Evolutionary conservation across 2,329 filamentous ascomycete genomes (phyloP), one percentile per base, ranked within the genome.

Genomic region (Herpotrichia juniperi): DNA sequence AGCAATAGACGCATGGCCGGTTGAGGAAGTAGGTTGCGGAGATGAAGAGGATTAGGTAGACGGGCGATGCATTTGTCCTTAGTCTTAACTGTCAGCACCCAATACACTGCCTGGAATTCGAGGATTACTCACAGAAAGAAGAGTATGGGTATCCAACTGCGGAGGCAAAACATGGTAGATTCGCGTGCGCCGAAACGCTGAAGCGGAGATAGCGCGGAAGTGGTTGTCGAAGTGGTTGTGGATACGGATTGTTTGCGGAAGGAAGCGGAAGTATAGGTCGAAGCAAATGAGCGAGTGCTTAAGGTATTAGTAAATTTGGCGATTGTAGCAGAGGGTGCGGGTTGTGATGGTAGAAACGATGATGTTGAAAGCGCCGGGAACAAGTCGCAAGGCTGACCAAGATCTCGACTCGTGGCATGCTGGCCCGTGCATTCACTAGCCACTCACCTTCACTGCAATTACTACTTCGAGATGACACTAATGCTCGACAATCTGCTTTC

Each of bases 1-100:
- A 96, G 84, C 94, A 99, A 83, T 99, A 99, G 64, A 96, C 88
- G 79, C 94, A 99, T 48, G 94, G 94, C 49, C 93, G 88, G 78
- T 97, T 96, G 66, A 99, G 87, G 77, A 96, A 90, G 81, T 96
- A 97, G 60, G 93, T 96, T 74, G 93, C 91, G 60, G 91, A 83
- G 79, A 99, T 74, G 70, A 80, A 81, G 69, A 80, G 74, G 56
- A 79, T 61, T 55, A 80, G 74, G 66, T 80, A 81, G 57, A 81
- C 70, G 10, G 79, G 78, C 4, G 78, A 77, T 25, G 78, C 76
- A 56, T 78, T 77, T 24, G 76, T 79, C 47, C 77, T 77, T 56
- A 68, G 53, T 46, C 66, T n/a, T 68, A 24, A 16, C n/a, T 30
- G 44, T 63, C 47, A 63, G 55, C 39, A 49, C 28, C 19, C 39